These are phyloP conservation scores for Myxozyma melibiosi DNA, from an alignment of 805 yeast genomes.

Conservation along the genomic window DNA sequence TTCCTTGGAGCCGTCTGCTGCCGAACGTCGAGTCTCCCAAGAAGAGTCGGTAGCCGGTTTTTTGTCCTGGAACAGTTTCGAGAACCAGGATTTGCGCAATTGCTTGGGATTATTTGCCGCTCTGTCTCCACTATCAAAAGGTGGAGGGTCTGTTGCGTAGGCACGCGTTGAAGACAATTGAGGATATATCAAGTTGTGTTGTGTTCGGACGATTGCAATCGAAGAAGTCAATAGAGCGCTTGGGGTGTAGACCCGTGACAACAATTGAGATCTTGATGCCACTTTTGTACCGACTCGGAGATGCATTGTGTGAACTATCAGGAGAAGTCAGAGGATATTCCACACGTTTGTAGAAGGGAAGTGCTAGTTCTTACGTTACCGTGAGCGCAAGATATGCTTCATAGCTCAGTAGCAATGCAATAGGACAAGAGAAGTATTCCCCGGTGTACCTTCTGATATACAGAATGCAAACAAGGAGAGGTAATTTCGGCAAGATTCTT, in stretches of 20 bases:
- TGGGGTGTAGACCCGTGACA: background rate
- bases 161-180: background rate
- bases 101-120: background rate
- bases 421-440: background rate
- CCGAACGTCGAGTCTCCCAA: constrained; percentile 13
- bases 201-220: too few relatives aligned
- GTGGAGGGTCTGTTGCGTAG: constrained; percentile 13
- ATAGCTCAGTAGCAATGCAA: background rate
- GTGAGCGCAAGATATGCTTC: background rate
- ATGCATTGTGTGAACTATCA: background rate
- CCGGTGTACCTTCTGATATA: background rate
- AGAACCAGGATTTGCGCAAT: background rate
- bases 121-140: constrained; percentile 5
- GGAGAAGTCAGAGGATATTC: background rate
- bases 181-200: too few relatives aligned
- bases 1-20: background rate
- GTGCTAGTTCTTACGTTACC: background rate
- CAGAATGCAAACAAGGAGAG: background rate
- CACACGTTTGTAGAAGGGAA: background rate
- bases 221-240: background rate
- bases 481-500: too few relatives aligned
- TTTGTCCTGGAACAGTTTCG: background rate
- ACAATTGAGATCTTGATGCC: background rate
- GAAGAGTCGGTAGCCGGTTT: background rate
- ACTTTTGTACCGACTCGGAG: background rate